Base-by-base conservation (phyloP, 139 green algal genomes). In the Pedinophyceae sp. region DNA sequence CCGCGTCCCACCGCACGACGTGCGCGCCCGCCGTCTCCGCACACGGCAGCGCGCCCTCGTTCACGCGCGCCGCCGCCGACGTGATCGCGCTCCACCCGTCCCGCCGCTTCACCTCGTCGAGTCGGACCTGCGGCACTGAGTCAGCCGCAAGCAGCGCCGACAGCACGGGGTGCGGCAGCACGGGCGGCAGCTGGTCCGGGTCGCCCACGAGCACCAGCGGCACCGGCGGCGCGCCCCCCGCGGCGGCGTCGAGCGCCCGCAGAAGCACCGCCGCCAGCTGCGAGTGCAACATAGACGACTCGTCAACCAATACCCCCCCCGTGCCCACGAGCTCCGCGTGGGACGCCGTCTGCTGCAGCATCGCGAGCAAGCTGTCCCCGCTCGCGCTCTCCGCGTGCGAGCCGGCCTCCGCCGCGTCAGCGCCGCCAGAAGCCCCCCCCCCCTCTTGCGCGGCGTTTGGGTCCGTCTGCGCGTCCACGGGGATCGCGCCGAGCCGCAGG, bases 191-290 rank as follows among this genome's bases (percentile, higher is more conserved):
- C 78, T 93, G 84, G 65, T 93, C 78, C 5, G 72, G 68, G 58
- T 93, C 84, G n/a, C 84, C 84, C 22, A 93, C 74, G 27, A 93
- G 64, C 27, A 93, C 58, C 17, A 93, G 61, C 56, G 75, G 71
- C 53, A 43, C 65, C 23, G 54, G 29, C 0, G 62, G 39, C 2
- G 55, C 58, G n/a, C n/a, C n/a, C n/a, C n/a, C n/a, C n/a, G n/a
- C n/a, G n/a, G n/a, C n/a, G n/a, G n/a, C n/a, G n/a, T n/a, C n/a
- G 27, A 88, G 40, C 28, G 81, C 78, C 3, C 64, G 48, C 22
- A 93, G 45, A 13, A 93, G 68, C 6, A 78, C 76, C 1, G 71
- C 68, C 0, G 71, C 73, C 24, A 93, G 63, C 7, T 69, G 70
- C 45, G 86, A 43, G 57, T 83, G 76, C 58, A 93, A 66, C 83